Evolutionary conservation across 768 basidiomycete species (phyloP).

Genomic region (Chalciporus chontae): DNA sequence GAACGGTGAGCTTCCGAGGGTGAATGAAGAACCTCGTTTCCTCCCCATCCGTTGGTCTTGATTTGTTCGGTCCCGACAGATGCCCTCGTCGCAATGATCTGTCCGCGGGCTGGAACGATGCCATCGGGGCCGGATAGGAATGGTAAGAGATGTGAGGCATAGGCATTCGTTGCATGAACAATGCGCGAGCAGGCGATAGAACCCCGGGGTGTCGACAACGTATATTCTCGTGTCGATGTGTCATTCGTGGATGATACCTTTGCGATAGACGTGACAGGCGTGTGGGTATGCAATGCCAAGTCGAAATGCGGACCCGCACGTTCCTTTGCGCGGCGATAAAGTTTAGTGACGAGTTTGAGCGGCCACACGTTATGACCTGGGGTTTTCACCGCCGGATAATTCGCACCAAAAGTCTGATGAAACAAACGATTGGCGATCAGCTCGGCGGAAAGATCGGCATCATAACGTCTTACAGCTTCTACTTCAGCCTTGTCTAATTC

Average conservation of each 20-base stretch:
- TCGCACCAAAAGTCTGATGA: slow-evolving; percentile 32
- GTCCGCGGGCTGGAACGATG: slow-evolving; percentile 72
- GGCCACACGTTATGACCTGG: slow-evolving; percentile 74
- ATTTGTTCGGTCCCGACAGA: slow-evolving; percentile 37
- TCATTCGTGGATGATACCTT: slow-evolving; percentile 4
- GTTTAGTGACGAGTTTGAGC: slow-evolving; percentile 70
- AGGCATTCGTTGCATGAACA: slow-evolving; percentile 86
- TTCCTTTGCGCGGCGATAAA: slow-evolving; percentile 46
- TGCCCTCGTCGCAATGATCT: slow-evolving; percentile 51
- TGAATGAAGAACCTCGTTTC: slow-evolving; percentile 28
- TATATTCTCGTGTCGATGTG: slow-evolving; percentile 1
- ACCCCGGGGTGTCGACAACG: slow-evolving; percentile 60
- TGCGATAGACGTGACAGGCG: slow-evolving; percentile 55
- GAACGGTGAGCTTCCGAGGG: too few species aligned
- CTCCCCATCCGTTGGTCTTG: slow-evolving; percentile 45
- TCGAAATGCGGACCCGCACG: slow-evolving; percentile 30
- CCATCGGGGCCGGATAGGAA: slow-evolving; percentile 49
- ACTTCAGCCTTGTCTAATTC: slow-evolving; percentile 50
- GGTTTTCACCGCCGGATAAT: slow-evolving; percentile 48
- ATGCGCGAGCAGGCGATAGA: slow-evolving; percentile 55
- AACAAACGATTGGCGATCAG: not conserved
- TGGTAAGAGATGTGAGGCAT: slow-evolving; percentile 75
- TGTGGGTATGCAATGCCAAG: slow-evolving; percentile 66
- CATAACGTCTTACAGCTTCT: slow-evolving; percentile 37
- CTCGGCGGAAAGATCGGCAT: not conserved